These are phyloP conservation scores for Tylopilus balloui DNA, from an alignment of 768 basidiomycete species.

Conservation along the genomic window DNA sequence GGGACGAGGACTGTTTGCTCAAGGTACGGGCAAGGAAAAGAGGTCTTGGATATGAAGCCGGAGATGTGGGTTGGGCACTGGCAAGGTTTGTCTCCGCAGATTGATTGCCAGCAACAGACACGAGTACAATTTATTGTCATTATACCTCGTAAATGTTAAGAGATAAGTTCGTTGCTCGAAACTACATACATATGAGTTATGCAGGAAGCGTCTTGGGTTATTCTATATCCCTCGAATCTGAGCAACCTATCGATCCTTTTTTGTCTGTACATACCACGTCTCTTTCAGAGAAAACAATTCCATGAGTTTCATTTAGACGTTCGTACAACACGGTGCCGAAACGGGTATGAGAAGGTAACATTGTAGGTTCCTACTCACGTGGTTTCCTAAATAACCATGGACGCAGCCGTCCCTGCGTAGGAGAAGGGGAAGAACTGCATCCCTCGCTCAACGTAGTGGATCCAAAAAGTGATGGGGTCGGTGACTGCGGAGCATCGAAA, in stretches of 20 bases:
- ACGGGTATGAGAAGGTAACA: too few relatives aligned
- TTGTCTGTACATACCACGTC: too few relatives aligned
- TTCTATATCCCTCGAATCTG: too few relatives aligned
- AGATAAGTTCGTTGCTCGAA: too few relatives aligned
- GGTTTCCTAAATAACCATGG: not conserved
- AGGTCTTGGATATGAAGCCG: not conserved
- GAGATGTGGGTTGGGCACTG: not conserved
- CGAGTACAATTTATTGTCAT: not conserved
- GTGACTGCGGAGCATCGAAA: too few relatives aligned
- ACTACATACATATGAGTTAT: too few relatives aligned
- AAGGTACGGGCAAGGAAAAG: not conserved
- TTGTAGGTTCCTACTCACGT: not conserved
- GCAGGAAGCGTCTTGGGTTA: too few relatives aligned
- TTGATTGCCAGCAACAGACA: not conserved
- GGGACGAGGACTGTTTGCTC: not conserved
- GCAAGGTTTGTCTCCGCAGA: not conserved
- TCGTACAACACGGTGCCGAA: too few relatives aligned
- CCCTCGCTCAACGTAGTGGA: not conserved
- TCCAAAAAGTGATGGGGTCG: not conserved
- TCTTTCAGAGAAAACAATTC: too few relatives aligned
- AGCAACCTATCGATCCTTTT: too few relatives aligned
- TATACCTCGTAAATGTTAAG: too few relatives aligned
- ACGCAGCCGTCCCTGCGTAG: not conserved
- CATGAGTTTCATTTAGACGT: too few relatives aligned
- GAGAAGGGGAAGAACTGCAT: not conserved